phyloP scores from a whole-genome alignment of 352 stramenopile genomes.

The Pythium apleroticum region DNA sequence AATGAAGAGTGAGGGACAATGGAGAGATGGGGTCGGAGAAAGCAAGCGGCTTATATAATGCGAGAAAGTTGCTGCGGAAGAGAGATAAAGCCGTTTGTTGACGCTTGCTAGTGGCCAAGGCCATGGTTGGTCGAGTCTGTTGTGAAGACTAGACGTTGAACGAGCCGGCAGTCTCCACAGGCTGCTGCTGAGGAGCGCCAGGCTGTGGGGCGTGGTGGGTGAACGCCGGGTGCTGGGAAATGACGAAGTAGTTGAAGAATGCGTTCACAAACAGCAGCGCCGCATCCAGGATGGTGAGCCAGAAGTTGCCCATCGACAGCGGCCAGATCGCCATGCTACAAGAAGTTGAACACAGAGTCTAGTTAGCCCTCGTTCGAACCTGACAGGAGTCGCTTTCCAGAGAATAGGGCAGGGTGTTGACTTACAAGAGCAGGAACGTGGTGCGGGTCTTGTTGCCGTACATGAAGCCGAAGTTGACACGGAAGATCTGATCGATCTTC shows the following conservation, averaged over 20 bases:
- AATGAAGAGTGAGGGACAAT: background rate
- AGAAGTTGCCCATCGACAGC: slow-evolving; percentile 89
- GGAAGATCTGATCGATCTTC: slow-evolving; percentile 76
- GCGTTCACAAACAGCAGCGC: slow-evolving; percentile 86
- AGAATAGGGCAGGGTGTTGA: background rate
- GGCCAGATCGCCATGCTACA: slow-evolving; percentile 87
- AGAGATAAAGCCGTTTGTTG: background rate
- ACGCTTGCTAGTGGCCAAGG: background rate
- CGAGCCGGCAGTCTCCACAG: slow-evolving; percentile 14
- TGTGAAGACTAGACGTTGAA: slow-evolving; percentile 27
- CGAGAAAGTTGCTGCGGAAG: slow-evolving; percentile 1
- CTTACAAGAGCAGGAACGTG: slow-evolving; percentile 87
- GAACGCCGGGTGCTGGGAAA: slow-evolving; percentile 62
- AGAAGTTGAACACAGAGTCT: background rate
- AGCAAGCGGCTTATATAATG: slow-evolving; percentile 14
- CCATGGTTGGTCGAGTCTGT: background rate
- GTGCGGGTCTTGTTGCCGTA: slow-evolving; percentile 89
- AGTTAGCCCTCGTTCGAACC: too few species aligned
- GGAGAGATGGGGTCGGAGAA: background rate
- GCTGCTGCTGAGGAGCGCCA: slow-evolving; percentile 10
- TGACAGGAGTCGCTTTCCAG: too few species aligned
- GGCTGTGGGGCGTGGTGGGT: slow-evolving; percentile 9
- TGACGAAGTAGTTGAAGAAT: slow-evolving; percentile 92
- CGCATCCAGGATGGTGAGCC: slow-evolving; percentile 87
- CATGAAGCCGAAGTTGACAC: slow-evolving; percentile 90